phyloP scores from a whole-genome alignment of 176 grass and related monocot species.

The Phoenix roebelenii region DNA sequence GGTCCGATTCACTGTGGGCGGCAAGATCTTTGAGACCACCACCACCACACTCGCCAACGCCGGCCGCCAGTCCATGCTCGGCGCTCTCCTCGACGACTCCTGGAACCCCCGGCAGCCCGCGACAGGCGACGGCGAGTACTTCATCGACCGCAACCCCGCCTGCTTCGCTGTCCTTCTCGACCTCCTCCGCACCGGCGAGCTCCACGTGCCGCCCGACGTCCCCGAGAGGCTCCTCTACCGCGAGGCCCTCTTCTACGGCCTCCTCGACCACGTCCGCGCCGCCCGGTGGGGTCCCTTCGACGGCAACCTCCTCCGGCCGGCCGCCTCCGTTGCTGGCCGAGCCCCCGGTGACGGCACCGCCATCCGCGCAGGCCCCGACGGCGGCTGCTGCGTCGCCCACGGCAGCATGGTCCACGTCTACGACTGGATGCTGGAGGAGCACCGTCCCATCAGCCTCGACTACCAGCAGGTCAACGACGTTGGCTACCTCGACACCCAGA shows the following conservation, averaged over 20 bases:
- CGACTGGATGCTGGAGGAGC: slow-evolving; percentile 94
- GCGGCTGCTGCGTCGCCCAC: slow-evolving; percentile 90
- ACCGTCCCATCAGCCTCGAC: slow-evolving; percentile 57
- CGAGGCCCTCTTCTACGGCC: slow-evolving; percentile 79
- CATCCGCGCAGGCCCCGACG: slow-evolving; percentile 71
- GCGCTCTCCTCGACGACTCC: slow-evolving; percentile 84
- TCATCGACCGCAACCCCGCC: slow-evolving; percentile 86
- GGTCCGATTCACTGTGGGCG: slow-evolving; percentile 91
- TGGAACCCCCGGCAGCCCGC: slow-evolving; percentile 36
- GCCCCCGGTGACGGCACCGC: slow-evolving; percentile 86
- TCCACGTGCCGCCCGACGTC: slow-evolving; percentile 58
- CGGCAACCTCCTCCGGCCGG: slow-evolving; percentile 48
- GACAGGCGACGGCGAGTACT: slow-evolving; percentile 35
- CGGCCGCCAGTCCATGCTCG: slow-evolving; percentile 84
- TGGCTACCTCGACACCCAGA: slow-evolving; percentile 56
- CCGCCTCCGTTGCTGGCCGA: slow-evolving; percentile 41
- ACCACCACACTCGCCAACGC: slow-evolving; percentile 84
- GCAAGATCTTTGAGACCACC: slow-evolving; percentile 89
- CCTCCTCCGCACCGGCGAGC: slow-evolving; percentile 73
- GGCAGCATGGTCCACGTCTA: slow-evolving; percentile 78
- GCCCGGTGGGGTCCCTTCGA: slow-evolving; percentile 75
- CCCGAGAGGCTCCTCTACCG: slow-evolving; percentile 80
- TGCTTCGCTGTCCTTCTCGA: slow-evolving; percentile 87
- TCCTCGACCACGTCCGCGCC: slow-evolving; percentile 68
- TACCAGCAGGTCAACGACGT: slow-evolving; percentile 83